phyloP scores from a whole-genome alignment of 768 basidiomycete species.

The Boletus subcaerulescens region DNA sequence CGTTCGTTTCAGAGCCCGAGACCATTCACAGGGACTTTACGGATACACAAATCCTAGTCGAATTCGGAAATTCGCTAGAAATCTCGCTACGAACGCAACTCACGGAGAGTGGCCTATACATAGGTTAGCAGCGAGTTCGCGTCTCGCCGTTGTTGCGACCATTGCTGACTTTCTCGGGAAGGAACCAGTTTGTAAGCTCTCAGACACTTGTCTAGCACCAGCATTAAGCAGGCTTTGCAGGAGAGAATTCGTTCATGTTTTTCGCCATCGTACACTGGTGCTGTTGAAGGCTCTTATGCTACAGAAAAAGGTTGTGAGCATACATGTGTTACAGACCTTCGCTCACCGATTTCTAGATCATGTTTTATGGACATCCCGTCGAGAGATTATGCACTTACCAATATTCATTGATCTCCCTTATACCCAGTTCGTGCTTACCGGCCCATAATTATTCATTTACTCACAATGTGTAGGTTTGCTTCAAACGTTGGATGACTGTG shows the following conservation, averaged over 20 bases:
- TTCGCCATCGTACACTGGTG: slow-evolving; percentile 88
- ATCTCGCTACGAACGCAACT: slow-evolving; percentile 70
- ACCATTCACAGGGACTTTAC: slow-evolving; percentile 67
- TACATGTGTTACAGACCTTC: not conserved
- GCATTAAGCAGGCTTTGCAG: slow-evolving; percentile 36
- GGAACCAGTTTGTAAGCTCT: slow-evolving; percentile 65
- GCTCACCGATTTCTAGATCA: slow-evolving; percentile 54
- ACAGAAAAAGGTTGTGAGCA: slow-evolving; percentile 72
- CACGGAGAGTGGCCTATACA: slow-evolving; percentile 92
- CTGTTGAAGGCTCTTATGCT: slow-evolving; percentile 93
- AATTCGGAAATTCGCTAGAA: slow-evolving; percentile 80
- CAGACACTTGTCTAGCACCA: not conserved
- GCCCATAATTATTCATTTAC: not conserved
- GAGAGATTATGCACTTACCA: slow-evolving; percentile 96
- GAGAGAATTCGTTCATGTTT: slow-evolving; percentile 89
- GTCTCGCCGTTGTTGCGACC: not conserved
- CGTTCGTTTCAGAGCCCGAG: not conserved
- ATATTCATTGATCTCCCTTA: slow-evolving; percentile 91
- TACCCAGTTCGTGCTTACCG: slow-evolving; percentile 59
- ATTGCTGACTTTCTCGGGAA: slow-evolving; percentile 27
- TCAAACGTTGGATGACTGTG: slow-evolving; percentile 87
- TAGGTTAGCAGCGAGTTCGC: slow-evolving; percentile 58
- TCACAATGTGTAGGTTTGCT: slow-evolving; percentile 58
- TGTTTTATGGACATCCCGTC: slow-evolving; percentile 96
- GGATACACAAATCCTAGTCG: slow-evolving; percentile 83